Evolutionary conservation across 192 early-diverging fungal species (phyloP), one percentile per base, ranked within the genome.

Genomic region (Podila horticola): DNA sequence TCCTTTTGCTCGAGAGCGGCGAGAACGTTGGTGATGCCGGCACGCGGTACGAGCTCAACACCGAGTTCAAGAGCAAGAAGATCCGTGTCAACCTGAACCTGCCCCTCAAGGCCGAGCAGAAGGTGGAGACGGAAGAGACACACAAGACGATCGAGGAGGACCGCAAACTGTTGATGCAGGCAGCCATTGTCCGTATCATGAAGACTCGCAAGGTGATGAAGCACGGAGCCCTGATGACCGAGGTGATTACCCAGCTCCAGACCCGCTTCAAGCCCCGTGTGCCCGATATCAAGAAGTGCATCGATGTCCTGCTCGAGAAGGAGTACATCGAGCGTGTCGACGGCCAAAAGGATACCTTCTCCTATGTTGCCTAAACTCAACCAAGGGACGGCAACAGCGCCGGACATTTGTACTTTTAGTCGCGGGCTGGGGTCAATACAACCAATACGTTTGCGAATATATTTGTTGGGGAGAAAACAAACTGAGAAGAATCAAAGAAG

Each of bases 161-260:
- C 79, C 91, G 98, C 50, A 95, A 94, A 86, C 84, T 92, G 66
- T 82, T 96, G 64, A 98, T 99, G 86, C 96, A 99, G 92, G 97
- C 97, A 8, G 97, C 98, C 1, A 97, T 99, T 88, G 98, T 99
- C 49, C 95, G 98, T 22, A 96, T 99, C 72, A 99, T 99, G 98
- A 99, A 99, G 88, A 95, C 97, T 2, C 93, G 97, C 38, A 97
- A 98, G 84, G 88, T 88, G 50, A 85, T 98, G 86, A 91, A 93
- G 69, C 95, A 98, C 79, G 86, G 92, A 10, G 86, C 89, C 41
- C 89, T 99, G 19, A 91, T 99, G 51, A 87, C 93, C 41, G 97
- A 98, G 67, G 94, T 96, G 6, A 95, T 98, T 61, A 83, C 89
- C 13, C 95, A 97, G 70, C 90, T 98, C 60, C 85, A 92, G 61